Conservation (phyloP, 2,329 filamentous ascomycete species). For the Elsinoe necatrix region DNA sequence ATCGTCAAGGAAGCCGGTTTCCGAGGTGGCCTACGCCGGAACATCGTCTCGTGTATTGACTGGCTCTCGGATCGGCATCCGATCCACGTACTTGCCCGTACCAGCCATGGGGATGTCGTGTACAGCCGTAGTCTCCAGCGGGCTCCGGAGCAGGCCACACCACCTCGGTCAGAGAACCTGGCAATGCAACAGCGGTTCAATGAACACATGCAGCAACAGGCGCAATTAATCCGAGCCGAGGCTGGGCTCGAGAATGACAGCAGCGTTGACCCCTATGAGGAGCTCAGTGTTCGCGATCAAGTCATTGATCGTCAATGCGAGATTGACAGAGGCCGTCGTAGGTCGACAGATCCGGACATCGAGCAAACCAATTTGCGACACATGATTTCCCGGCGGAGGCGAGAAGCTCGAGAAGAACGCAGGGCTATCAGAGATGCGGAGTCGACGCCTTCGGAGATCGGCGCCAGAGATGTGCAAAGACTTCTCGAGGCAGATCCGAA, state of each 20-base stretch:
- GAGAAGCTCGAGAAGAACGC: not conserved
- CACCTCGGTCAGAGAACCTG: not conserved
- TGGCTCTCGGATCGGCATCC: not conserved
- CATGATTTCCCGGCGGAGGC: not conserved
- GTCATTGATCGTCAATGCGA: not conserved
- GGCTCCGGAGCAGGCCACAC: not conserved
- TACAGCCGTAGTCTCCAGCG: not conserved
- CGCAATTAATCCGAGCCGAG: not conserved
- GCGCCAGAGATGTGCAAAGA: not conserved
- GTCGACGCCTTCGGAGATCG: not conserved
- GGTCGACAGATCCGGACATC: not conserved
- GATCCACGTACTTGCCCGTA: not conserved
- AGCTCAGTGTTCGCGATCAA: not conserved
- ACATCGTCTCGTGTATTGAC: slow-evolving; percentile 1
- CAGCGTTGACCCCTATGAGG: not conserved
- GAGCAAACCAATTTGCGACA: not conserved
- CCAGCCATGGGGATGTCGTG: not conserved
- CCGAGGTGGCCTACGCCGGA: not conserved
- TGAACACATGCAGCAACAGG: not conserved
- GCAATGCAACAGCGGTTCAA: not conserved
- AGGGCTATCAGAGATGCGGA: not conserved
- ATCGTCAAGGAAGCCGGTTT: slow-evolving; percentile 8
- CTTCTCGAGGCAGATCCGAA: not conserved
- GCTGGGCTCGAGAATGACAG: not conserved
- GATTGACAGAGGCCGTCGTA: not conserved